A percentile compares a stretch with the other conserved stretches of the same genome.
Evolutionary conservation across 768 basidiomycete species (phyloP).

Genomic region (Cubamyces sp.): DNA sequence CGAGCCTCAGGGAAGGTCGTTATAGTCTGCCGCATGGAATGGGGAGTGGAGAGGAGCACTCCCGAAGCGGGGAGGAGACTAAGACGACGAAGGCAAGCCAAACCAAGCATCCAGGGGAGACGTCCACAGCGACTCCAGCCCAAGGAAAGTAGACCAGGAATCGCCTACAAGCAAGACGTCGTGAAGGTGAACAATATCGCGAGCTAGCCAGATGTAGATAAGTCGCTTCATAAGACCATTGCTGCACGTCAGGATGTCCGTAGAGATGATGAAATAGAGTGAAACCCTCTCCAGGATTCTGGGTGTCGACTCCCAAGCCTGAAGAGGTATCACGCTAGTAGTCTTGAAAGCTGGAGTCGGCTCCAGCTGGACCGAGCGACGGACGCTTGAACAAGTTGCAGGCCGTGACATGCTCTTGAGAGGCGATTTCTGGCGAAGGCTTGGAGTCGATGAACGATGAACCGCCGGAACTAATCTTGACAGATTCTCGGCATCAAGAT

Average conservation of each 20-base stretch:
- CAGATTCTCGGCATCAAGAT: too few species aligned
- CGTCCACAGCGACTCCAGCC: too few species aligned
- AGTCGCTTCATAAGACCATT: not conserved
- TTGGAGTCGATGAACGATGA: too few species aligned
- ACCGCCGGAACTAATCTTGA: too few species aligned
- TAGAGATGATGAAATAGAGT: not conserved
- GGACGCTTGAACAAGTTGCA: not conserved
- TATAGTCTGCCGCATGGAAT: slow-evolving; percentile 3
- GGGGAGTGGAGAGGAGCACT: not conserved
- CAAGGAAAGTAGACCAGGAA: too few species aligned
- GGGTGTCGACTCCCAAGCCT: not conserved
- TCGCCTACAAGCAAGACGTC: too few species aligned
- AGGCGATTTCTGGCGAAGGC: not conserved
- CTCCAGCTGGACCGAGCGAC: not conserved
- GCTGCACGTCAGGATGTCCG: not conserved
- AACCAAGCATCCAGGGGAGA: not conserved
- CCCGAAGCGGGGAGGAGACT: not conserved
- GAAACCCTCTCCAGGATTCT: not conserved
- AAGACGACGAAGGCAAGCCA: not conserved
- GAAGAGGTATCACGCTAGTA: not conserved
- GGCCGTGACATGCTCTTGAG: not conserved
- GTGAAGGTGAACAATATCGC: too few species aligned
- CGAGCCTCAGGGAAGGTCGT: not conserved
- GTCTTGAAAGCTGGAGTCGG: slow-evolving; percentile 5
- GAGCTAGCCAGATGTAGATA: not conserved